Base-by-base conservation (phyloP, 495 filamentous ascomycete genomes). In the Penicillium longicatenatum region DNA sequence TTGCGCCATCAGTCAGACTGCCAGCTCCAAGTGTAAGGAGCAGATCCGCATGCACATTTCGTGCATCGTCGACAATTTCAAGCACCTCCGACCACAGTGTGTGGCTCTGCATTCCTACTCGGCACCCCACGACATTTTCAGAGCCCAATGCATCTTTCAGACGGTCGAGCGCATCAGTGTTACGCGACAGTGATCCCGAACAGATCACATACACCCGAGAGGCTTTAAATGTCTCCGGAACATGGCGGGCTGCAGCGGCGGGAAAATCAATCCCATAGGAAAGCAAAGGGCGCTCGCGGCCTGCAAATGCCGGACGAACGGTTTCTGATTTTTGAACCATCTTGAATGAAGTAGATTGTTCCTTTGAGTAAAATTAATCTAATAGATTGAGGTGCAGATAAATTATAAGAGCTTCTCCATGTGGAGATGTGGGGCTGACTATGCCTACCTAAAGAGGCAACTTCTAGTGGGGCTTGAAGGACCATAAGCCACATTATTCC, bases 1-100 rank as follows among this genome's bases (percentile, higher is more conserved):
- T 88, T 3, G 83, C 83, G 0, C 71, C 83, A 64, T 89, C 86
- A 1, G 84, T 84, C 59, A 88, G 62, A 33, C 79, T 83, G 0
- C 85, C 85, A 14, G 76, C 86, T 30, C 86, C 86, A 3, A 88
- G 69, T 0, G 85, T 88, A 33, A 89, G 62, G 37, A 88, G 65
- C 26, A 80, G 62, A 73, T 89, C 85, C 4, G 79, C 81, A 10
- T 76, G 53, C 16, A 70, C 70, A 17, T 64, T 63, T n/a, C 74
- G 64, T 1, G 79, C 70, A 8, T 87, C 83, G 4, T 74, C 63
- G 11, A 75, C 65, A 30, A 88, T 80, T 39, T 82, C 75, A 3
- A 88, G 55, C 3, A 87, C 72, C 52, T 87, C 86, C 20, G 80
- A 80, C 78, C 76, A 86, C 31, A 79, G 73, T 3, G 83, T 84